Conservation (phyloP, 169 alveolate species). For the Cyclospora cayetanensis region DNA sequence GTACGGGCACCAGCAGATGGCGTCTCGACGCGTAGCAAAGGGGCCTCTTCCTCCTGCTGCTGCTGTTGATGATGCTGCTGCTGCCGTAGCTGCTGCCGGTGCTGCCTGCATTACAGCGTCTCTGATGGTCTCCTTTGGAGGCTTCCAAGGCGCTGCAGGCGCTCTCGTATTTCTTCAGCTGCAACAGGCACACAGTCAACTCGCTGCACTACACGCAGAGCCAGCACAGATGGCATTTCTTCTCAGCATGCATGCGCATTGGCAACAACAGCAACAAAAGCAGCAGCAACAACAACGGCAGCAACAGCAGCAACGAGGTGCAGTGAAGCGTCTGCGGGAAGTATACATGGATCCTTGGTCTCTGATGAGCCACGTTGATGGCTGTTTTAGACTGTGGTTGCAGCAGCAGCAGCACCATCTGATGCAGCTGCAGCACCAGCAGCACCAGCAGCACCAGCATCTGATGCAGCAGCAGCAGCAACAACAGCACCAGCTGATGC, state of each 20-base stretch:
- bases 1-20: too few relatives aligned
- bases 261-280: constrained; percentile 15
- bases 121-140: not conserved
- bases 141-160: constrained; percentile 15
- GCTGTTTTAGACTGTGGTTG: constrained; percentile 30
- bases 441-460: not conserved
- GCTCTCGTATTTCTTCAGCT: constrained; percentile 49
- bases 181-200: constrained; percentile 32
- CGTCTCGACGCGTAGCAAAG: too few relatives aligned
- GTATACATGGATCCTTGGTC: constrained; percentile 33
- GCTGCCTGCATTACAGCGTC: constrained; percentile 34
- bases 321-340: not conserved
- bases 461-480: not conserved
- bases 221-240: not conserved
- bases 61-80: not conserved
- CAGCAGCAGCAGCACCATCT: not conserved
- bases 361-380: constrained; percentile 14
- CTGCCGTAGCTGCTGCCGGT: constrained; percentile 33
- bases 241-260: constrained; percentile 36
- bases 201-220: constrained; percentile 32
- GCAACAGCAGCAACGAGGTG: not conserved
- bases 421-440: not conserved
- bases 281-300: constrained; percentile 14
- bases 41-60: too few relatives aligned
- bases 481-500: constrained; percentile 11